These are phyloP conservation scores for Akanthomyces uredinophilus DNA, from an alignment of 2,329 filamentous ascomycete genomes.

Conservation along the genomic window DNA sequence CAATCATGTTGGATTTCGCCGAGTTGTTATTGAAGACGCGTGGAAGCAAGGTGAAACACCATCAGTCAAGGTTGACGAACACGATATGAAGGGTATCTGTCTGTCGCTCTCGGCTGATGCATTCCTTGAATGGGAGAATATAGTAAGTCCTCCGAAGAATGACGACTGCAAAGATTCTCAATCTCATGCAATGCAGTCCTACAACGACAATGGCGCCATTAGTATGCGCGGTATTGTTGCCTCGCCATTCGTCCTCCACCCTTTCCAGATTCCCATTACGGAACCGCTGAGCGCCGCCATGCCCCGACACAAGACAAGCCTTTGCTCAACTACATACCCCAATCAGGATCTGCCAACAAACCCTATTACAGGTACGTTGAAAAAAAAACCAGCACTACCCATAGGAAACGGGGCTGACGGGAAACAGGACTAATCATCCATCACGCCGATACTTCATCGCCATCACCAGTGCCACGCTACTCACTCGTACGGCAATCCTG, in stretches of 20 bases:
- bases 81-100: slow-evolving; percentile 45
- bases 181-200: slow-evolving; percentile 33
- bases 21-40: slow-evolving; percentile 35
- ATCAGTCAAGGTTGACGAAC: slow-evolving; percentile 32
- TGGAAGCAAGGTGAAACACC: slow-evolving; percentile 34
- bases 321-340: slow-evolving; percentile 44
- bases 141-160: slow-evolving; percentile 29
- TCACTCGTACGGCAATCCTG: slow-evolving; percentile 49
- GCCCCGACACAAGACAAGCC: slow-evolving; percentile 34
- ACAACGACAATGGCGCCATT: slow-evolving; percentile 32
- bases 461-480: slow-evolving; percentile 38
- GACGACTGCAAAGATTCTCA: neutral
- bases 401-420: neutral
- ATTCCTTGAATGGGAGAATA: slow-evolving; percentile 52
- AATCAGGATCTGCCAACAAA: slow-evolving; percentile 34
- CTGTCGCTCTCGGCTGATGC: slow-evolving; percentile 46
- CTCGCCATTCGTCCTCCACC: slow-evolving; percentile 44
- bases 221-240: slow-evolving; percentile 49
- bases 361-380: slow-evolving; percentile 42
- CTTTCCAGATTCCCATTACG: slow-evolving; percentile 45
- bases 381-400: slow-evolving; percentile 12
- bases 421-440: slow-evolving; percentile 43
- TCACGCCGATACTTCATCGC: slow-evolving; percentile 22
- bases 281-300: slow-evolving; percentile 21
- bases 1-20: slow-evolving; percentile 52